A percentile compares a stretch with the other conserved stretches of the same genome.
These are phyloP conservation scores for Candida patagonica DNA, from an alignment of 805 yeast species.

Conservation along the genomic window DNA sequence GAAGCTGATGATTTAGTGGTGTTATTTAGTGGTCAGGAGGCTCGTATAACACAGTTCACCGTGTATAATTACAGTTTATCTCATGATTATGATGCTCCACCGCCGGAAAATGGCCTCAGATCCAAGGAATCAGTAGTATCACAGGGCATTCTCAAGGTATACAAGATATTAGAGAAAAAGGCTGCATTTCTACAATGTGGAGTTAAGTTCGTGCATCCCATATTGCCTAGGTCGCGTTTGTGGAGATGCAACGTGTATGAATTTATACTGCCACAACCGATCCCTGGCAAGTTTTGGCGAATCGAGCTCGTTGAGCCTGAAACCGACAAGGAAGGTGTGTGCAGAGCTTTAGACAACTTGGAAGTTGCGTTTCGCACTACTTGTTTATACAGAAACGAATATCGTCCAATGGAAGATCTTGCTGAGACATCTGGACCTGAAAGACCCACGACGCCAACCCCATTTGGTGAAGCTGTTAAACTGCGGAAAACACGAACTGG, in stretches of 20 bases:
- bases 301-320: slow-evolving; percentile 27
- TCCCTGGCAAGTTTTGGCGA: slow-evolving; percentile 73
- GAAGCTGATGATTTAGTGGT: slow-evolving; percentile 9
- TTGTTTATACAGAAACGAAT: slow-evolving; percentile 11
- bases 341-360: slow-evolving; percentile 8
- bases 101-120: slow-evolving; percentile 5
- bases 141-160: slow-evolving; percentile 51
- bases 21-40: slow-evolving; percentile 12
- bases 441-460: neutral
- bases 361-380: slow-evolving; percentile 12
- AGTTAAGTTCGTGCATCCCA: slow-evolving; percentile 55
- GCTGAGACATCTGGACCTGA: too few species aligned
- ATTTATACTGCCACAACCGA: slow-evolving; percentile 56
- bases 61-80: neutral
- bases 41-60: slow-evolving; percentile 14
- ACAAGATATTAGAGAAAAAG: slow-evolving; percentile 46
- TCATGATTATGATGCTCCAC: slow-evolving; percentile 13
- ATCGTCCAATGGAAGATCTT: neutral
- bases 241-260: slow-evolving; percentile 39
- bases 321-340: slow-evolving; percentile 6
- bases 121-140: slow-evolving; percentile 33
- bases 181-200: slow-evolving; percentile 62
- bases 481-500: neutral
- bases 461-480: neutral
- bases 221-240: slow-evolving; percentile 54